A percentile compares a stretch with the other conserved stretches of the same genome.
Evolutionary conservation across 2,329 filamentous ascomycete genomes (phyloP).

Genomic region (Cercospora zeina): DNA sequence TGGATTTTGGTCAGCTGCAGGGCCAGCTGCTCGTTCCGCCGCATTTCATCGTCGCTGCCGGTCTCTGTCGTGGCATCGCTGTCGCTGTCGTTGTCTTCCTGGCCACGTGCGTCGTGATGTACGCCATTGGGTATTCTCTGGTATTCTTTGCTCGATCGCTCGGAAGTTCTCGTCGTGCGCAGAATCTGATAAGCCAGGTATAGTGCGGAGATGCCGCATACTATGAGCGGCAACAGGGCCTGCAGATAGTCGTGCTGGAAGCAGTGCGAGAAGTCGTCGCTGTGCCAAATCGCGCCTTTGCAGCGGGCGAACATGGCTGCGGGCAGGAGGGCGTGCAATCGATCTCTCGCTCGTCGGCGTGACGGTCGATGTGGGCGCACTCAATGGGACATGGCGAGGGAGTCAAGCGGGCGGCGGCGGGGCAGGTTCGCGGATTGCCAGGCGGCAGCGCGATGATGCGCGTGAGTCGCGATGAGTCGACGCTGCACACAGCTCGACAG

Average conservation of each 20-base stretch:
- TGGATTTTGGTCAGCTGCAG: slow-evolving; percentile 57
- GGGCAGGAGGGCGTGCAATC: slow-evolving; percentile 4
- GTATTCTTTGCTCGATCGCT: slow-evolving; percentile 53
- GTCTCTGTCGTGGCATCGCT: slow-evolving; percentile 38
- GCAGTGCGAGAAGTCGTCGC: slow-evolving; percentile 63
- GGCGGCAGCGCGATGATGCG: background rate
- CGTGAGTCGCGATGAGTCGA: slow-evolving; percentile 13
- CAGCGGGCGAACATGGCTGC: slow-evolving; percentile 54
- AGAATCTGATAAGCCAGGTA: slow-evolving; percentile 62
- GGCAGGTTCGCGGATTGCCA: background rate
- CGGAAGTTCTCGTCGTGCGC: slow-evolving; percentile 40
- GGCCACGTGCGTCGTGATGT: slow-evolving; percentile 36
- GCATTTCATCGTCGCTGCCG: slow-evolving; percentile 54
- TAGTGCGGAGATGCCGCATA: slow-evolving; percentile 69
- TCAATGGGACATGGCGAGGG: slow-evolving; percentile 20
- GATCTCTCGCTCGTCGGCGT: slow-evolving; percentile 5
- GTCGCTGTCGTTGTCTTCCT: slow-evolving; percentile 31
- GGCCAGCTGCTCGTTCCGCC: slow-evolving; percentile 58
- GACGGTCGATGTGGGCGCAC: slow-evolving; percentile 4
- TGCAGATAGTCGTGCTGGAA: slow-evolving; percentile 72
- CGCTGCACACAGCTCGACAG: slow-evolving; percentile 10
- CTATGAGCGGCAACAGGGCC: slow-evolving; percentile 72
- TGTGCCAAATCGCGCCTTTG: slow-evolving; percentile 58
- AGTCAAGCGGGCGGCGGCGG: slow-evolving; percentile 4
- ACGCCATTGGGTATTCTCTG: slow-evolving; percentile 35